Evolutionary conservation across 371 early-diverging fungal genomes (phyloP).

Genomic region (Mucor lusitanicus): DNA sequence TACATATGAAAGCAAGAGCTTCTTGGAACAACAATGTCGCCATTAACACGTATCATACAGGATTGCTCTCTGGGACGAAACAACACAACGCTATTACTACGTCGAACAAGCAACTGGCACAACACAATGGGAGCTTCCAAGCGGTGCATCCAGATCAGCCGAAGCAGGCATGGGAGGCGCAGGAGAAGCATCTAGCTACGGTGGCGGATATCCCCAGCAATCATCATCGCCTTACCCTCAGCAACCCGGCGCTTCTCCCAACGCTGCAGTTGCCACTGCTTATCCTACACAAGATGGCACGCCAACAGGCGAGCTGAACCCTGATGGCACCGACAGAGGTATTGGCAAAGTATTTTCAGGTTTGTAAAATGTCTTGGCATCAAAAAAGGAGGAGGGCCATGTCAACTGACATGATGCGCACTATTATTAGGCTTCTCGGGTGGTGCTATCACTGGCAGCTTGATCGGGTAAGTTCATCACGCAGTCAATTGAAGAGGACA

Average conservation of each 20-base stretch:
- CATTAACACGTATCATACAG: conserved; percentile 6
- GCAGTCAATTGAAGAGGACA: neutral
- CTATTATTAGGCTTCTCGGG: conserved; percentile 17
- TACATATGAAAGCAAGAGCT: conserved; percentile 4
- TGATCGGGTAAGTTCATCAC: conserved; percentile 15
- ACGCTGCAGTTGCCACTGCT: neutral
- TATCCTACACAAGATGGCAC: conserved; percentile 11
- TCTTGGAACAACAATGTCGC: neutral
- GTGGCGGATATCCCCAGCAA: conserved; percentile 9
- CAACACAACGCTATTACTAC: conserved; percentile 39
- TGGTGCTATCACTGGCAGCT: conserved; percentile 21
- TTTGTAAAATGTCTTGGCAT: neutral
- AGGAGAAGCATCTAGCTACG: conserved; percentile 33
- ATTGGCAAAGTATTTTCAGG: conserved; percentile 19
- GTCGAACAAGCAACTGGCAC: conserved; percentile 36
- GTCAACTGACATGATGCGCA: neutral
- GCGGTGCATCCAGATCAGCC: conserved; percentile 1
- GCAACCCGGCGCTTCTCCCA: neutral
- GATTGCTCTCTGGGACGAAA: conserved; percentile 45
- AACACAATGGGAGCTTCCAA: conserved; percentile 47
- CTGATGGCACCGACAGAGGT: conserved; percentile 8
- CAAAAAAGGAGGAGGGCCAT: neutral
- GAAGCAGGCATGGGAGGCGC: neutral
- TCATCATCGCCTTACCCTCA: conserved; percentile 17
- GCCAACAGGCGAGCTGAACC: neutral